Evolutionary conservation across 768 basidiomycete species (phyloP).

Genomic region (Tricholoma hemisulphureum): DNA sequence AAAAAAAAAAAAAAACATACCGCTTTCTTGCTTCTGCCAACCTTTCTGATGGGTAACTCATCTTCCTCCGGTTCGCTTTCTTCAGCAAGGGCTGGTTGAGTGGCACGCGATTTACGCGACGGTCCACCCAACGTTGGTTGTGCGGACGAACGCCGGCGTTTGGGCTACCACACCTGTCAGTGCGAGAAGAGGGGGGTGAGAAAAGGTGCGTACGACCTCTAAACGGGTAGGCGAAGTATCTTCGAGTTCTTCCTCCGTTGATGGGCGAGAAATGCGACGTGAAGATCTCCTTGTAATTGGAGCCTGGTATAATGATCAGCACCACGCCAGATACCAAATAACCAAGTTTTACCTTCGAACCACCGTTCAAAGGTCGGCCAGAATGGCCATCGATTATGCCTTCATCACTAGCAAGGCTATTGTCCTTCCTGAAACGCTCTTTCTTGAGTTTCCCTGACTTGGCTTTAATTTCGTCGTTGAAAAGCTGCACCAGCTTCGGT

Average conservation of each 20-base stretch:
- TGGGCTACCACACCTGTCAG: conserved; percentile 47
- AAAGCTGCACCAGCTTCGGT: conserved; percentile 71
- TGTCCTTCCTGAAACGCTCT: conserved; percentile 62
- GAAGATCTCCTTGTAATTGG: conserved; percentile 53
- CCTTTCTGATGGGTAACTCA: conserved; percentile 57
- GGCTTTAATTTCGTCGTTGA: conserved; percentile 72
- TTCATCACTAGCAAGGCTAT: conserved; percentile 74
- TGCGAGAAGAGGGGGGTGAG: conserved; percentile 4
- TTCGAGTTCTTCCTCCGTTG: conserved; percentile 45
- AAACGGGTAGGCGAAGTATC: conserved; percentile 40
- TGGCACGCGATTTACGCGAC: conserved; percentile 32
- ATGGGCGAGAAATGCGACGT: conserved; percentile 60
- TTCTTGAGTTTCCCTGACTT: conserved; percentile 56
- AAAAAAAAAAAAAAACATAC: conserved; percentile 38
- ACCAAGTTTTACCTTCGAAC: not conserved
- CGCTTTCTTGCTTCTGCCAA: conserved; percentile 57
- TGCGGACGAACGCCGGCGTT: conserved; percentile 76
- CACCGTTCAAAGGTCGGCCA: conserved; percentile 52
- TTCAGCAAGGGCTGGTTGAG: conserved; percentile 52
- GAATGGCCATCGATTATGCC: conserved; percentile 84
- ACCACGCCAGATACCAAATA: not conserved
- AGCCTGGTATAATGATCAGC: conserved; percentile 11
- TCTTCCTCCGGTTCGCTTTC: conserved; percentile 79
- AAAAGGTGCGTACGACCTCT: conserved; percentile 52
- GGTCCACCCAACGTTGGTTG: conserved; percentile 64